phyloP scores from a whole-genome alignment of 352 stramenopile genomes.

The Globisporangium sylvaticum region DNA sequence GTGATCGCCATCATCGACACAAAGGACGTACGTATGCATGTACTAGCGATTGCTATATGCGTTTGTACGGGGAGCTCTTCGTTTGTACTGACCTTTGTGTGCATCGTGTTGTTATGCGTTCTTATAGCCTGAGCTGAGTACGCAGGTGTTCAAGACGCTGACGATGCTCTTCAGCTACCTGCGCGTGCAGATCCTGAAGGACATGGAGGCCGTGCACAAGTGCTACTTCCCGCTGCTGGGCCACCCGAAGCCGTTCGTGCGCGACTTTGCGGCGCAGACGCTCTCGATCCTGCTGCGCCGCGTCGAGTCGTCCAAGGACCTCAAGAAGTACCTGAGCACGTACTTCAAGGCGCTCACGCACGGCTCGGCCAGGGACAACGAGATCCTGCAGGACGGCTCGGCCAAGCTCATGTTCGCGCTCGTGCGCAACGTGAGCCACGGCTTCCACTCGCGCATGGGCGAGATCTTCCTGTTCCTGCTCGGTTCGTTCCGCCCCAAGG shows the following conservation, averaged over 20 bases:
- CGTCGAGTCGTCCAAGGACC: constrained; percentile 68
- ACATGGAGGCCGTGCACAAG: constrained; percentile 89
- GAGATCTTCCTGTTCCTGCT: constrained; percentile 76
- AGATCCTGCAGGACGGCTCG: constrained; percentile 77
- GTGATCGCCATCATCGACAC: constrained; percentile 81
- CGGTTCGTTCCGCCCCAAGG: constrained; percentile 60
- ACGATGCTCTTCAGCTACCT: constrained; percentile 89
- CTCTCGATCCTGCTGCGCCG: constrained; percentile 79
- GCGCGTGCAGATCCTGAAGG: constrained; percentile 71
- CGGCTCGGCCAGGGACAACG: constrained; percentile 52
- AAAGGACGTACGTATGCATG: constrained; percentile 56
- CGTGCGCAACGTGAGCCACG: constrained; percentile 78
- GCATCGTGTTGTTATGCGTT: neutral
- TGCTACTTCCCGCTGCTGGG: constrained; percentile 89
- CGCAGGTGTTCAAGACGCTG: constrained; percentile 89
- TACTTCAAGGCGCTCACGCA: constrained; percentile 79
- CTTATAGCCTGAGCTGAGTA: constrained; percentile 78
- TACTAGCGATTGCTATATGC: neutral
- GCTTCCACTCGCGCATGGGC: constrained; percentile 84
- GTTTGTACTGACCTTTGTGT: neutral
- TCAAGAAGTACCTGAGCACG: constrained; percentile 72
- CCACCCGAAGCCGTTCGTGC: constrained; percentile 81
- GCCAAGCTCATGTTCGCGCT: constrained; percentile 84
- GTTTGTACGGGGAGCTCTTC: neutral
- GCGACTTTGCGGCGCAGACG: constrained; percentile 87